These are phyloP conservation scores for Suillus luteus DNA, from an alignment of 768 basidiomycete genomes.

Conservation along the genomic window DNA sequence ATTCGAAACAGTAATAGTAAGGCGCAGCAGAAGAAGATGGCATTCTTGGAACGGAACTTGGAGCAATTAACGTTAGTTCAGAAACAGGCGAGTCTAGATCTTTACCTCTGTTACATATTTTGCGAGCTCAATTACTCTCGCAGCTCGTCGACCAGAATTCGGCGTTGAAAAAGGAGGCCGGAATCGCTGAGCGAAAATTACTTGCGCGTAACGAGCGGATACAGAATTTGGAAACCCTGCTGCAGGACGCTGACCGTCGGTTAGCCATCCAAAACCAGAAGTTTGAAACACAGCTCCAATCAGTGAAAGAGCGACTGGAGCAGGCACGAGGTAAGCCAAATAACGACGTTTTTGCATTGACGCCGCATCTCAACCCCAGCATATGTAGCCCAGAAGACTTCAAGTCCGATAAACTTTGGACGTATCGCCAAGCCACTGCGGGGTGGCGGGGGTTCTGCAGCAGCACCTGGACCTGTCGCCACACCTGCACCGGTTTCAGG, in stretches of 20 bases:
- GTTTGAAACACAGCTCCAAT: conserved; percentile 91
- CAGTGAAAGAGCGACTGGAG: conserved; percentile 88
- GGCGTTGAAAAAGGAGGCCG: conserved; percentile 94
- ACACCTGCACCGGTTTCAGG: conserved; percentile 44
- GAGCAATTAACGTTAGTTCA: conserved; percentile 95
- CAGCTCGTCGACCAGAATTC: conserved; percentile 99
- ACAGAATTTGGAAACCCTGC: conserved; percentile 89
- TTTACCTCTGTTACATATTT: neutral
- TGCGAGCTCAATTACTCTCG: conserved; percentile 20
- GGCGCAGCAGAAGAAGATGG: conserved; percentile 99
- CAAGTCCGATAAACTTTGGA: conserved; percentile 79
- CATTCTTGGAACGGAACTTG: conserved; percentile 94
- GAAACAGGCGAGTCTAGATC: conserved; percentile 74
- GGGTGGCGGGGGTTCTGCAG: conserved; percentile 77
- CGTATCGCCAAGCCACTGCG: conserved; percentile 96
- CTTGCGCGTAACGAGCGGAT: conserved; percentile 97
- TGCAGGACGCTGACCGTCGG: conserved; percentile 93
- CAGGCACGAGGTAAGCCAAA: conserved; percentile 79
- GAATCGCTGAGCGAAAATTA: conserved; percentile 94
- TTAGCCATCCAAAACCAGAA: conserved; percentile 93
- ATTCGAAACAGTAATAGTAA: conserved; percentile 98
- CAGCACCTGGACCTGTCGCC: conserved; percentile 41
- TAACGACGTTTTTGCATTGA: conserved; percentile 17
- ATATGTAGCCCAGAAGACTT: conserved; percentile 68
- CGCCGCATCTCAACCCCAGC: conserved; percentile 31